Conservation (phyloP, 371 early-diverging fungal species). For the Saksenaea oblongispora region DNA sequence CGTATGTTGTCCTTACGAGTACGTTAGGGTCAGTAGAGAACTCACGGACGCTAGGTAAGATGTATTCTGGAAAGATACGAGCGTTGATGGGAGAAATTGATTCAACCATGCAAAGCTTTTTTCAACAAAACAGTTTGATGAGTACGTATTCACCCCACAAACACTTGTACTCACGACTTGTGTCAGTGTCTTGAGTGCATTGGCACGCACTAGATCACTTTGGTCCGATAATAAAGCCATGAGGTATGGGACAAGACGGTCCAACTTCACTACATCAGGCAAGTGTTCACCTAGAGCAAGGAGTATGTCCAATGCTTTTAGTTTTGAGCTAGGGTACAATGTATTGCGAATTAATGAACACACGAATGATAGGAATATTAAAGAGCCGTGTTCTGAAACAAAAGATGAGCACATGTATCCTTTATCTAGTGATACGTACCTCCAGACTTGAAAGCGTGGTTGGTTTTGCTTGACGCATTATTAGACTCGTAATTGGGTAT, state of each 20-base stretch:
- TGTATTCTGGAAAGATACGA: constrained; percentile 87
- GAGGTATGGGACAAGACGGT: constrained; percentile 84
- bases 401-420: background rate
- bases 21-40: constrained; percentile 74
- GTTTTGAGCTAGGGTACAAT: constrained; percentile 69
- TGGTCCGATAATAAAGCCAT: constrained; percentile 73
- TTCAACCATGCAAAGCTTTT: constrained; percentile 73
- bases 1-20: constrained; percentile 82
- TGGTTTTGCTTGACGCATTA: constrained; percentile 2
- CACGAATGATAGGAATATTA: constrained; percentile 64
- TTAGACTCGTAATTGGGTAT: constrained; percentile 41
- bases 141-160: background rate
- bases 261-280: constrained; percentile 75
- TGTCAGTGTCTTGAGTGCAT: constrained; percentile 73
- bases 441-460: constrained; percentile 13
- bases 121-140: background rate
- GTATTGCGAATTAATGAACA: constrained; percentile 75
- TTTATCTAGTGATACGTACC: constrained; percentile 5
- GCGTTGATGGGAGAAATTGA: constrained; percentile 81
- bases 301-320: constrained; percentile 79
- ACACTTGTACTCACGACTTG: constrained; percentile 60
- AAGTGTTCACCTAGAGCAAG: constrained; percentile 68
- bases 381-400: constrained; percentile 58
- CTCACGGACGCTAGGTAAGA: constrained; percentile 74
- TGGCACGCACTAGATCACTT: constrained; percentile 70